These are phyloP conservation scores for Trichoderma aggressivum DNA, from an alignment of 2,329 filamentous ascomycete genomes.

Conservation along the genomic window DNA sequence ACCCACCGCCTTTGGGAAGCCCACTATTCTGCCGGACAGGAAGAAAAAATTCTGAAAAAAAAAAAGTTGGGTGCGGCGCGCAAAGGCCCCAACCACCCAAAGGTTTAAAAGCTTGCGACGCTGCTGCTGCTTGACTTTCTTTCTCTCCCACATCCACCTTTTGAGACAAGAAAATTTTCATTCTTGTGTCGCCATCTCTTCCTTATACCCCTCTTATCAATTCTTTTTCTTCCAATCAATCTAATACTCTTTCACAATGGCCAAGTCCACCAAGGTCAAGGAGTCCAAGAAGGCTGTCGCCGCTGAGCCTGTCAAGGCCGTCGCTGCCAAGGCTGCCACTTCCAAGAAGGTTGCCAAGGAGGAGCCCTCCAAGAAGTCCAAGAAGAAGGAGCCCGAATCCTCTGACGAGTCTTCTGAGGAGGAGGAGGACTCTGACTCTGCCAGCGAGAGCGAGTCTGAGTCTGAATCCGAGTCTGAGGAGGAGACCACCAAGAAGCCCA, in stretches of 20 bases:
- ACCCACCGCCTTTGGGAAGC: conserved; percentile 35
- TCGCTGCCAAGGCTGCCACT: conserved; percentile 60
- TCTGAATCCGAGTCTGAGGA: conserved; percentile 24
- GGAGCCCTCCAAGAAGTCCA: conserved; percentile 45
- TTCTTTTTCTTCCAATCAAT: background rate
- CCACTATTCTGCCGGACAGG: conserved; percentile 36
- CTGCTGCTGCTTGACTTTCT: conserved; percentile 1
- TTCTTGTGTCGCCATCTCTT: background rate
- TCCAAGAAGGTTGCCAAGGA: conserved; percentile 50
- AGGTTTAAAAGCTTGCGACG: conserved; percentile 19
- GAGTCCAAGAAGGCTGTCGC: conserved; percentile 52
- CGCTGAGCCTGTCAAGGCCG: conserved; percentile 58
- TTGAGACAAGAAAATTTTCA: conserved; percentile 24
- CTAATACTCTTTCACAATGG: conserved; percentile 48
- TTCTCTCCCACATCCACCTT: conserved; percentile 8
- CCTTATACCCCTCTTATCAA: background rate
- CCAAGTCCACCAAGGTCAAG: conserved; percentile 63
- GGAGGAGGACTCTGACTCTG: conserved; percentile 32
- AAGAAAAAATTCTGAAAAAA: conserved; percentile 25
- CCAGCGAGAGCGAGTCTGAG: conserved; percentile 31
- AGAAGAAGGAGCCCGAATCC: conserved; percentile 45
- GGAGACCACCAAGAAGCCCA: conserved; percentile 23
- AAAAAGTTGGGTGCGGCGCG: background rate
- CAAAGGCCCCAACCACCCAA: conserved; percentile 20
- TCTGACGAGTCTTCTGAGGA: conserved; percentile 34